Base-by-base conservation (phyloP, 2,329 filamentous ascomycete genomes). In the Hypoxylon sp. region DNA sequence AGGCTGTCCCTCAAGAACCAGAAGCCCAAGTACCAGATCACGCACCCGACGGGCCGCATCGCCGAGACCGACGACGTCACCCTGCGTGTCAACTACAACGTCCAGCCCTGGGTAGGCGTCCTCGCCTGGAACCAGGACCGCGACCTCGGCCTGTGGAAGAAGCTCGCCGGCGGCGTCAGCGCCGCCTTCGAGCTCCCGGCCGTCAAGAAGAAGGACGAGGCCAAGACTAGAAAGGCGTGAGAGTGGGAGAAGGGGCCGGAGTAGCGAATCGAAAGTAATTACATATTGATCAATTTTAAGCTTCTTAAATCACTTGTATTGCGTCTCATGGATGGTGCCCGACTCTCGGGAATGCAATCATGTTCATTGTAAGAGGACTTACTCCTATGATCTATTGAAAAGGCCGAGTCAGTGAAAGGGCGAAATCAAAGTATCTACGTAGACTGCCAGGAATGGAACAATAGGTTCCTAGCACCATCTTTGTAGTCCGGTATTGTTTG, bases 1-100 rank as follows among this genome's bases (percentile, higher is more conserved):
- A 85, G 91, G 55, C 80, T 98, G 39, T 85, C 87, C 59, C 84
- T 98, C 69, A 88, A 89, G 75, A 94, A 94, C 78, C 92, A 97
- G 77, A 91, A 90, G 75, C 91, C 94, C 2, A 99, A 99, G 79
- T 99, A 99, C 83, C 93, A 97, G 76, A 95, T 99, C 79, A 97
- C 94, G 4, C 93, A 97, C 77, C 91, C 94, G 10, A 86, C 85
- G 10, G 91, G 94, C 64, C 89, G 89, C 77, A 84, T 98, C 69
- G 91, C 92, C 47, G 85, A 90, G 73, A 83, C 88, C 50, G 81
- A 85, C 52, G 89, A 95, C 75, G 92, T 94, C 59, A 89, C 87
- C 28, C 82, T 99, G 66, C 88, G 89, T 72, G 82, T 98, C 55
- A 90, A 95, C 75, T 99, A 97, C 88, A 98, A 98, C 79, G 91